Evolutionary conservation across 257 asterid species (phyloP).

Genomic region (Plantago major): DNA sequence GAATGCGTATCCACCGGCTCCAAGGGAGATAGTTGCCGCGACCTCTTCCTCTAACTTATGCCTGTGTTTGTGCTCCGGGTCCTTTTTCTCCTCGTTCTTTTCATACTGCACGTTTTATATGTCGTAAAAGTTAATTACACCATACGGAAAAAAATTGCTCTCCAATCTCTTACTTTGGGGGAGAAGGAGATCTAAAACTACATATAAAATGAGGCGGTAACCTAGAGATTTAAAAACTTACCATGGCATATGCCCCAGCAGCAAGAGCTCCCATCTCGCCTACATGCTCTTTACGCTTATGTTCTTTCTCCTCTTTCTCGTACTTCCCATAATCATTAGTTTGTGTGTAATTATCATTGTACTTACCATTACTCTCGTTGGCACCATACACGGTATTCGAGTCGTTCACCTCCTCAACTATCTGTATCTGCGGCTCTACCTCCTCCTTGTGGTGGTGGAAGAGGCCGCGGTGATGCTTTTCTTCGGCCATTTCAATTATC

Average conservation of each 20-base stretch:
- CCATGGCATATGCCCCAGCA: slow-evolving; percentile 66
- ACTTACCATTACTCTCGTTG: slow-evolving; percentile 9
- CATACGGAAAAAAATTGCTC: too few species aligned
- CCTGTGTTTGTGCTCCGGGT: slow-evolving; percentile 51
- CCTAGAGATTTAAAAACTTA: slow-evolving; percentile 13
- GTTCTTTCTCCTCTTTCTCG: slow-evolving; percentile 53
- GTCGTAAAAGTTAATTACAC: too few species aligned
- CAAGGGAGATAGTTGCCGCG: slow-evolving; percentile 46
- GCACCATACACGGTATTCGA: slow-evolving; percentile 29
- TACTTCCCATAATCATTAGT: neutral
- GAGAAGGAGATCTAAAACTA: too few species aligned
- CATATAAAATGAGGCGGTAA: neutral
- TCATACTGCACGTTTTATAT: too few species aligned
- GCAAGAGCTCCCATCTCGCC: slow-evolving; percentile 49
- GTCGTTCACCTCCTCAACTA: slow-evolving; percentile 26
- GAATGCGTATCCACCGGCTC: slow-evolving; percentile 58
- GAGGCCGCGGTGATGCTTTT: slow-evolving; percentile 41
- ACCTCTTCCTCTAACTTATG: slow-evolving; percentile 63
- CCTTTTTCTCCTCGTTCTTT: slow-evolving; percentile 66
- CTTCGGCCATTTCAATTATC: slow-evolving; percentile 41
- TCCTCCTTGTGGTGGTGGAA: slow-evolving; percentile 47
- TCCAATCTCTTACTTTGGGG: too few species aligned
- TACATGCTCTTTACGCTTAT: slow-evolving; percentile 45
- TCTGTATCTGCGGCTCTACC: slow-evolving; percentile 22
- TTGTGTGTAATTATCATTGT: slow-evolving; percentile 2